These are phyloP conservation scores for Dimargaris xerosporica DNA, from an alignment of 192 early-diverging fungal genomes.

Conservation along the genomic window DNA sequence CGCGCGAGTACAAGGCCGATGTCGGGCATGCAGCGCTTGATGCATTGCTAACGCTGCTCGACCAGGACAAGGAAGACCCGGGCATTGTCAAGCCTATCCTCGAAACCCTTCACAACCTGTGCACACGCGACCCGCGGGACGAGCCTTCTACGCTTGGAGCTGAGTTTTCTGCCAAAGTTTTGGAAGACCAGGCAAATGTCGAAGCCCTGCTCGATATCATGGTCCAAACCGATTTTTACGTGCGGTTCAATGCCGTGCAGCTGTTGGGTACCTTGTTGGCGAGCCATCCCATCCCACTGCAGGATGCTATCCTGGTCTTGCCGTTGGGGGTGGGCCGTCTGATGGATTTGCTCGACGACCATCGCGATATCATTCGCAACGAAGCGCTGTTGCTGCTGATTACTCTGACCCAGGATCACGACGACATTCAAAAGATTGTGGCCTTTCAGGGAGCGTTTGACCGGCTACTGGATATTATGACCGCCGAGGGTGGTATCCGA, in stretches of 20 bases:
- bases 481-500: conserved; percentile 79
- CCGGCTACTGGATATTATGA: conserved; percentile 67
- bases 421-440: conserved; percentile 97
- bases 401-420: conserved; percentile 76
- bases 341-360: conserved; percentile 87
- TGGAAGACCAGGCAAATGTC: conserved; percentile 44
- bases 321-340: conserved; percentile 74
- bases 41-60: conserved; percentile 58
- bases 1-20: conserved; percentile 69
- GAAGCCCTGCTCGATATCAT: conserved; percentile 71
- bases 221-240: conserved; percentile 86
- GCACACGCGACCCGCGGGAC: conserved; percentile 32
- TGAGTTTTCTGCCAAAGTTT: conserved; percentile 8
- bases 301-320: conserved; percentile 71
- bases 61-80: conserved; percentile 67
- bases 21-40: conserved; percentile 66
- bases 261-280: conserved; percentile 61
- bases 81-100: conserved; percentile 73
- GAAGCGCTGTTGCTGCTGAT: conserved; percentile 87
- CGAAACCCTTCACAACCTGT: conserved; percentile 61
- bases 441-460: conserved; percentile 99
- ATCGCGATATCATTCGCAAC: conserved; percentile 90
- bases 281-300: conserved; percentile 42
- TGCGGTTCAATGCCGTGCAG: conserved; percentile 82
- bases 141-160: conserved; percentile 11